phyloP scores from a whole-genome alignment of 2,329 filamentous ascomycete genomes.

The Penicillium hesseltinei region DNA sequence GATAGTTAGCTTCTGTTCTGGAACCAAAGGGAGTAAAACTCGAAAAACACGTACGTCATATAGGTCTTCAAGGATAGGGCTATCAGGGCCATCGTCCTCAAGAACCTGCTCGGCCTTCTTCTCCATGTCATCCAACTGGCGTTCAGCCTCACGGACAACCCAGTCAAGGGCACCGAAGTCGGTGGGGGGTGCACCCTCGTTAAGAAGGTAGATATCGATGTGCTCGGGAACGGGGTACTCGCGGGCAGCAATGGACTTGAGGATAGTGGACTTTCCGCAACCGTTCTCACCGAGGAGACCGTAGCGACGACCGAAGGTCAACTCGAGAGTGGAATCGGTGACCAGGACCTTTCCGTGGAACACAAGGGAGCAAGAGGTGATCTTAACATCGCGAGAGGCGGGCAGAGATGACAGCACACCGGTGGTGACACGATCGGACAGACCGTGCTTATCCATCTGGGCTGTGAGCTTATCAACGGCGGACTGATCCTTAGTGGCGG shows the following conservation, averaged over 20 bases:
- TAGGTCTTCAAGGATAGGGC: constrained; percentile 83
- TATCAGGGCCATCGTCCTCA: constrained; percentile 89
- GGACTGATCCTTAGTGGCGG: constrained; percentile 68
- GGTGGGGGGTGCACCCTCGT: constrained; percentile 88
- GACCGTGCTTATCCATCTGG: constrained; percentile 93
- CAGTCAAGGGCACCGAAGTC: constrained; percentile 92
- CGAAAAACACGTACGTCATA: constrained; percentile 71
- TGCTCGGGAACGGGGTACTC: constrained; percentile 96
- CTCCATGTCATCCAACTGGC: constrained; percentile 87
- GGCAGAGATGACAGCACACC: constrained; percentile 86
- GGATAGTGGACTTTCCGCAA: constrained; percentile 95
- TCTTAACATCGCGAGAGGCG: constrained; percentile 92
- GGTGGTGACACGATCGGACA: constrained; percentile 97
- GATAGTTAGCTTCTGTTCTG: constrained; percentile 22
- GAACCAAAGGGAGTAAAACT: not conserved
- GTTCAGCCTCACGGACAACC: constrained; percentile 93
- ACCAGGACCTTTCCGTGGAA: constrained; percentile 98
- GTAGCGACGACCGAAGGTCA: constrained; percentile 89
- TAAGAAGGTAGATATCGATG: constrained; percentile 96
- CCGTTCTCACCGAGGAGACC: constrained; percentile 97
- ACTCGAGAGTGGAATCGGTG: constrained; percentile 87
- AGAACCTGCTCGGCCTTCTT: constrained; percentile 83
- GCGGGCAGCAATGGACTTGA: constrained; percentile 89
- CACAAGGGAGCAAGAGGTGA: constrained; percentile 86
- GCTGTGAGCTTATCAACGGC: constrained; percentile 83